Evolutionary conservation across 176 grass and related monocot species (phyloP).

Genomic region (Musa troglodytarum): DNA sequence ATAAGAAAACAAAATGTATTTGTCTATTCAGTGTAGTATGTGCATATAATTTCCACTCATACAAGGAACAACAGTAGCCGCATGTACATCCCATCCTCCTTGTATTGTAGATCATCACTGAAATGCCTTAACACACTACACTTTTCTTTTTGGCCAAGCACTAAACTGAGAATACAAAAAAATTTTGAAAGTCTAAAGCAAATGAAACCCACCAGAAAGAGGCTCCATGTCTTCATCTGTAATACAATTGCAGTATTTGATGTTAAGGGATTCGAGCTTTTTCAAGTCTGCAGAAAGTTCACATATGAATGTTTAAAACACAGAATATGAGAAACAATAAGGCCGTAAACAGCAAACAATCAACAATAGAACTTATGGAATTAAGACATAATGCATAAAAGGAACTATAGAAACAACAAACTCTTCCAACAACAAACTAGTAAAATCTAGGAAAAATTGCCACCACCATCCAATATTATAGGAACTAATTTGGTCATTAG

Average conservation of each 20-base stretch:
- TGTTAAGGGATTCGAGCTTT: slow-evolving; percentile 80
- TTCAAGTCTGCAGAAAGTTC: slow-evolving; percentile 54
- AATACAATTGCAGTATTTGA: slow-evolving; percentile 87
- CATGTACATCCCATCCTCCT: neutral
- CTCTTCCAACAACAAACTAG: neutral
- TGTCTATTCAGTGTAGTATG: neutral
- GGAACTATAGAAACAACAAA: slow-evolving; percentile 1
- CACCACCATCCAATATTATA: neutral
- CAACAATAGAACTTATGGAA: neutral
- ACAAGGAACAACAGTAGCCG: neutral
- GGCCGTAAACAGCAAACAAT: too few relatives aligned
- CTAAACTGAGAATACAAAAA: slow-evolving; percentile 4
- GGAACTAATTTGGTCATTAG: too few relatives aligned
- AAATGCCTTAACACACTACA: neutral
- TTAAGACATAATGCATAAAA: neutral
- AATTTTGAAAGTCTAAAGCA: slow-evolving; percentile 9
- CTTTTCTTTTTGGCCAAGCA: neutral
- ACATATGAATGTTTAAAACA: neutral
- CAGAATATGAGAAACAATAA: too few relatives aligned
- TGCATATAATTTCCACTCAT: neutral
- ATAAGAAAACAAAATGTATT: neutral
- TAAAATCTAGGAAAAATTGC: slow-evolving; percentile 1
- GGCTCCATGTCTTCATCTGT: slow-evolving; percentile 82
- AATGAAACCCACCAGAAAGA: slow-evolving; percentile 56
- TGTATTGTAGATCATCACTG: neutral